Conservation (phyloP, 108 stramenopile genomes). For the Cyclostephanos invisitatus region DNA sequence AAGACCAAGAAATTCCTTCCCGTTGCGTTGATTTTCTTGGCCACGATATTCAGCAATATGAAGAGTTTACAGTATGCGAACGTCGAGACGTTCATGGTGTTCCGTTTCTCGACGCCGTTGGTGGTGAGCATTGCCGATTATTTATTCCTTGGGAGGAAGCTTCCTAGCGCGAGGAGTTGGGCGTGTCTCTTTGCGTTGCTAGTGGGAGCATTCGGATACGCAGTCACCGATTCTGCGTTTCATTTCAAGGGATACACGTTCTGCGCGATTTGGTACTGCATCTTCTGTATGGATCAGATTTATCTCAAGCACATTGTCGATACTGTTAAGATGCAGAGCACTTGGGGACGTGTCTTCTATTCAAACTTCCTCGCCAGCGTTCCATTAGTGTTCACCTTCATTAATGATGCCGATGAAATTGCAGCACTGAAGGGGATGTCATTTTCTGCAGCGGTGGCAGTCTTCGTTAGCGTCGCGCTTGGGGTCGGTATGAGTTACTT, state of each 20-base stretch:
- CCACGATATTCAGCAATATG: conserved; percentile 52
- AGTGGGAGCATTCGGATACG: conserved; percentile 53
- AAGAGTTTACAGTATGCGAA: conserved; percentile 59
- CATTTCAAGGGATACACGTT: conserved; percentile 55
- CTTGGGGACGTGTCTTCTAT: conserved; percentile 75
- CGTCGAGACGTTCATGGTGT: conserved; percentile 72
- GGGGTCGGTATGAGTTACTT: conserved; percentile 69
- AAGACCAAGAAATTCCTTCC: conserved; percentile 47
- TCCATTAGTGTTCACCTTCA: conserved; percentile 56
- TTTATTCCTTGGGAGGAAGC: conserved; percentile 54
- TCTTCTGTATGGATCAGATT: conserved; percentile 69
- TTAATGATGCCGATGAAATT: conserved; percentile 41
- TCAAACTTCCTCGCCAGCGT: conserved; percentile 58
- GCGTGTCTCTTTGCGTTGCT: conserved; percentile 43
- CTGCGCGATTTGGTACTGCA: conserved; percentile 61
- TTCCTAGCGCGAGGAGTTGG: conserved; percentile 51
- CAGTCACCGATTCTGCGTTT: conserved; percentile 58
- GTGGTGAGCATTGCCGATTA: conserved; percentile 58
- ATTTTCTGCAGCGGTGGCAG: conserved; percentile 38
- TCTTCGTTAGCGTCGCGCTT: conserved; percentile 51
- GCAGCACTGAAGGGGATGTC: conserved; percentile 41
- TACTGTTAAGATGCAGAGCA: conserved; percentile 69
- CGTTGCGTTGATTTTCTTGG: conserved; percentile 51
- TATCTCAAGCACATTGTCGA: conserved; percentile 70
- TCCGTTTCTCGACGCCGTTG: conserved; percentile 62